phyloP scores from a whole-genome alignment of 768 basidiomycete genomes.

The Albatrellus ellisii region DNA sequence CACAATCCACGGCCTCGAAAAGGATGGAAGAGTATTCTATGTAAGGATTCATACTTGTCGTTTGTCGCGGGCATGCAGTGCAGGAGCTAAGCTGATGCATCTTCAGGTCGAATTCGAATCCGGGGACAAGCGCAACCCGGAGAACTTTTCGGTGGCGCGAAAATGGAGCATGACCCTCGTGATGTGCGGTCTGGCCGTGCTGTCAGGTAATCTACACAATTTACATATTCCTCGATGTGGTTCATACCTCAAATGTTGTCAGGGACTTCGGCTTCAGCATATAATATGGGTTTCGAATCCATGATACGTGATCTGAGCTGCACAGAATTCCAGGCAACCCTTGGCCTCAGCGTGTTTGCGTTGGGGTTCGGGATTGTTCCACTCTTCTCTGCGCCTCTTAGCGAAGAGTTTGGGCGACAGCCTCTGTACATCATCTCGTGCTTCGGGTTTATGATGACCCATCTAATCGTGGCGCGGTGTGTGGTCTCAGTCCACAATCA shows the following conservation, averaged over 20 bases:
- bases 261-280: slow-evolving; percentile 41
- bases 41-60: too few relatives aligned
- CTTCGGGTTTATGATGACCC: slow-evolving; percentile 36
- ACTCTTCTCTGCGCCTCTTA: slow-evolving; percentile 53
- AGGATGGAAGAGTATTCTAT: too few relatives aligned
- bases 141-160: slow-evolving; percentile 18
- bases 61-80: too few relatives aligned
- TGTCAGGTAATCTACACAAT: slow-evolving; percentile 26
- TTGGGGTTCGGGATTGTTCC: slow-evolving; percentile 52
- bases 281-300: slow-evolving; percentile 38
- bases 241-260: background rate
- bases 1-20: too few relatives aligned
- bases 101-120: slow-evolving; percentile 25
- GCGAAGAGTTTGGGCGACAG: slow-evolving; percentile 59
- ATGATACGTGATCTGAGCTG: slow-evolving; percentile 34
- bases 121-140: slow-evolving; percentile 22
- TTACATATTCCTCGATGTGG: background rate
- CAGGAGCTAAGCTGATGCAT: too few relatives aligned
- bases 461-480: slow-evolving; percentile 31
- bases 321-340: slow-evolving; percentile 18
- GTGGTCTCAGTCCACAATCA: slow-evolving; percentile 3
- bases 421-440: slow-evolving; percentile 42
- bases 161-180: slow-evolving; percentile 30
- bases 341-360: slow-evolving; percentile 33
- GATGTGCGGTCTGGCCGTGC: slow-evolving; percentile 33